These are phyloP conservation scores for Crithidia acanthocephali DNA, from an alignment of 208 protist genomes.

Conservation along the genomic window DNA sequence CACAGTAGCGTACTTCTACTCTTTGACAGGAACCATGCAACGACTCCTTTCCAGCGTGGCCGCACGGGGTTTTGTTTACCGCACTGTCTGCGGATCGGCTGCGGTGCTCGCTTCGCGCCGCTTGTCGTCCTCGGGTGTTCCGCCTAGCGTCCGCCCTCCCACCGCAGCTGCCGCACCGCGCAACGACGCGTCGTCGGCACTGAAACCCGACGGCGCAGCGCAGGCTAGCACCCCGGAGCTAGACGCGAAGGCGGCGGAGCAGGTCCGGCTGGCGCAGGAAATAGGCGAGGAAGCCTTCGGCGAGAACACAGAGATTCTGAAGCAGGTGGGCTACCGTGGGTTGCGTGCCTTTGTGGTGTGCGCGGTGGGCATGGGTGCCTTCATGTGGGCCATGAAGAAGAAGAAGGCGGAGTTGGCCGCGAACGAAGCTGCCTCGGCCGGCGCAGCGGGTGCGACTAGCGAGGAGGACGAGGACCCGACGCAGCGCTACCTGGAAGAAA, in stretches of 20 bases:
- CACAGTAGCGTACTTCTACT: too few relatives aligned
- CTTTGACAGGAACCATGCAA: neutral
- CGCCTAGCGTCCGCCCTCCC: neutral
- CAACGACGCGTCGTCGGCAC: neutral
- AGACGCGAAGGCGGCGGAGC: constrained; percentile 52
- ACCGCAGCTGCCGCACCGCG: neutral
- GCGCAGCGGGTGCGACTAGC: neutral
- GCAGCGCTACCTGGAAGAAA: constrained; percentile 78
- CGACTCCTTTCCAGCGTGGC: neutral
- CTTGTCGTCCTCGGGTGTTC: constrained; percentile 1
- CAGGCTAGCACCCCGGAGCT: constrained; percentile 22
- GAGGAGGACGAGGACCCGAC: constrained; percentile 54
- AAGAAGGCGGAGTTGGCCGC: constrained; percentile 30
- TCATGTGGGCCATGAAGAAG: constrained; percentile 59
- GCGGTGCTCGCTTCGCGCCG: neutral
- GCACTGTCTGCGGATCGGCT: neutral
- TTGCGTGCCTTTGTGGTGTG: constrained; percentile 71
- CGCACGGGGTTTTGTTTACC: neutral
- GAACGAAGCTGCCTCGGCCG: neutral
- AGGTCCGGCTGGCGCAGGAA: constrained; percentile 59
- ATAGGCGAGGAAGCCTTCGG: constrained; percentile 74
- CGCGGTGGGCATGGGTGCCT: constrained; percentile 51
- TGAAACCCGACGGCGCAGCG: neutral
- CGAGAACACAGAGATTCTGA: constrained; percentile 80
- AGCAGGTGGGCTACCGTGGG: constrained; percentile 63